Evolutionary conservation across 768 basidiomycete species (phyloP), one percentile per base, ranked within the genome.

Genomic region (Auricularia sp.): DNA sequence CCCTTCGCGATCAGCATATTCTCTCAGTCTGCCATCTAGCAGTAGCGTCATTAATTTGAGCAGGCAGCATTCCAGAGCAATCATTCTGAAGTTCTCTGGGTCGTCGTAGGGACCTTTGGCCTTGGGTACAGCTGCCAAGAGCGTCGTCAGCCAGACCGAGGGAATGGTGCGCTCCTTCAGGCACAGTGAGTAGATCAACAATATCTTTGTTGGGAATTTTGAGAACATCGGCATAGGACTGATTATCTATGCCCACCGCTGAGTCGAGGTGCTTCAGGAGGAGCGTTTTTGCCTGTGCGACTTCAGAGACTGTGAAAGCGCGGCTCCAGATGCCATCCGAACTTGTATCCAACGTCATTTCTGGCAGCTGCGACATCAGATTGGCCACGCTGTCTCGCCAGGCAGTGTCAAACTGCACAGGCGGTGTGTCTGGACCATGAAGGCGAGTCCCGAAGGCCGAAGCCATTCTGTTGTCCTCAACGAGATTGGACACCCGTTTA

Each of bases 31-130:
- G 6, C 51, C 36, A 11, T 73, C 70, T 11, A 72, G 68, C 3
- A 74, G 66, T 0, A 72, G 63, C 0, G 72, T 72, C 11, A 73
- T 61, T 1, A 65, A 60, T 53, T 72, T 73, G 6, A 73, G 61
- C 16, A 72, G 35, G 65, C 72, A 74, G 65, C 71, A 69, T 63
- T 76, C 75, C 1, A 75, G 67, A 3, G 70, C 72, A 29, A 76
- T 72, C 1, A 68, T 61, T 7, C 72, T 58, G 59, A 73, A 76
- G 69, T 66, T 70, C 0, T 70, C 65, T 0, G 73, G 66, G 6
- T 71, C 64, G 10, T 51, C 47, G 21, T 51, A 51, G 10, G 47
- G 47, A 6, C 47, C 47, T 16, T 51, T 51, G 14, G 47, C 47
- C 18, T 51, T 51, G 8, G 47, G 47, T 1, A 51, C 47, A 18